Evolutionary conservation across 768 basidiomycete species (phyloP).

Genomic region (Leccinum imitatum): DNA sequence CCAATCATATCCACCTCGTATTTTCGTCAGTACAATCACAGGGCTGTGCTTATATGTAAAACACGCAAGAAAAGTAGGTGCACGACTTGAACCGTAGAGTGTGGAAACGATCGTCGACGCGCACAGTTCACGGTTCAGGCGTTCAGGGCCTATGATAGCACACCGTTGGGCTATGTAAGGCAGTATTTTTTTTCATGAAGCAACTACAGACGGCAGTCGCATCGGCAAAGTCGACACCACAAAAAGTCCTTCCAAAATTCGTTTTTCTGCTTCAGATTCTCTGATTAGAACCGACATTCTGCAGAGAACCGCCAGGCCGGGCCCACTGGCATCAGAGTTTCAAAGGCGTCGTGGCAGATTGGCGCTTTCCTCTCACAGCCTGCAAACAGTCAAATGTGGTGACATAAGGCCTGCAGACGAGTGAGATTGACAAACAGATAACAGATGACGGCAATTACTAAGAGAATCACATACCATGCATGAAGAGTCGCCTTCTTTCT

Average conservation of each 20-base stretch:
- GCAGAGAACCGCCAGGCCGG: not conserved
- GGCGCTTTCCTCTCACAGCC: slow-evolving; percentile 15
- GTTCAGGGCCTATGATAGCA: not conserved
- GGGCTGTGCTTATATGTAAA: not conserved
- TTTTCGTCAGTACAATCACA: not conserved
- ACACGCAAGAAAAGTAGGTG: not conserved
- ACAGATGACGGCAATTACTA: slow-evolving; percentile 4
- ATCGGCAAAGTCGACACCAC: not conserved
- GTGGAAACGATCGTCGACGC: not conserved
- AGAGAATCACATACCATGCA: slow-evolving; percentile 48
- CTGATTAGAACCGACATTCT: not conserved
- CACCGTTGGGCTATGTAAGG: not conserved
- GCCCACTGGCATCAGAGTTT: not conserved
- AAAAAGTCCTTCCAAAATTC: not conserved
- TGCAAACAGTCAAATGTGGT: slow-evolving; percentile 36
- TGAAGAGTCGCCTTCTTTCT: slow-evolving; percentile 47
- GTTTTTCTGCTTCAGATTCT: not conserved
- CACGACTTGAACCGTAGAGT: not conserved
- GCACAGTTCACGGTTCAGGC: not conserved
- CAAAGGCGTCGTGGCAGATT: slow-evolving; percentile 2
- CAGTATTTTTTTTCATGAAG: not conserved
- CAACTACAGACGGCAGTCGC: not conserved
- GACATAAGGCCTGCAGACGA: slow-evolving; percentile 31
- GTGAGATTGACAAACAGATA: slow-evolving; percentile 4
- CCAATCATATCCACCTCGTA: not conserved